Conservation (phyloP, 495 filamentous ascomycete species). For the Trichocladium uniseriatum region DNA sequence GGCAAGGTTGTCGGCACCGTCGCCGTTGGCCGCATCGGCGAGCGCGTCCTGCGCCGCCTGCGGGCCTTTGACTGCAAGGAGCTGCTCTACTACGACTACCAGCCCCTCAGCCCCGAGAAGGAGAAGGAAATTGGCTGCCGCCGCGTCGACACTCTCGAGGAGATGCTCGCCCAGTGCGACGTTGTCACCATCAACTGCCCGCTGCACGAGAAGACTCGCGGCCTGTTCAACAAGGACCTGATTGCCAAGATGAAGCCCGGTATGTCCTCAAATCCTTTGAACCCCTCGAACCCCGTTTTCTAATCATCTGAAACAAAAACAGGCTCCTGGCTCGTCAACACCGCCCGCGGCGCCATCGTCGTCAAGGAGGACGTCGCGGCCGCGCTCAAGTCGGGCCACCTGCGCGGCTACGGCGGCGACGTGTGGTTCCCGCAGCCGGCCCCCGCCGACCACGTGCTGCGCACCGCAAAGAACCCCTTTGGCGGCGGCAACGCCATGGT, state of each 20-base stretch:
- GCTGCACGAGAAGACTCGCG: conserved; percentile 91
- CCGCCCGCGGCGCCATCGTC: conserved; percentile 94
- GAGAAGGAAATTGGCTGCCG: conserved; percentile 97
- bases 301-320: conserved; percentile 25
- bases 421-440: conserved; percentile 81
- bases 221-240: conserved; percentile 98
- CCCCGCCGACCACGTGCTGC: conserved; percentile 87
- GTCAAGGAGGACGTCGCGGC: conserved; percentile 98
- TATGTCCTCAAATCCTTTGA: conserved; percentile 31
- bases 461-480: conserved; percentile 87
- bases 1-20: conserved; percentile 97
- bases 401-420: conserved; percentile 94
- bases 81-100: conserved; percentile 98
- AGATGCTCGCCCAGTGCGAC: conserved; percentile 92
- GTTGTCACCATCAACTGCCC: conserved; percentile 99
- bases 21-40: conserved; percentile 92
- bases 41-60: conserved; percentile 90
- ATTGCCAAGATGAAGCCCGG: conserved; percentile 98
- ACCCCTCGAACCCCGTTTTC: conserved; percentile 4
- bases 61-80: conserved; percentile 99
- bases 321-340: conserved; percentile 92
- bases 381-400: conserved; percentile 84
- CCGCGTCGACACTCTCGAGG: conserved; percentile 78
- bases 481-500: conserved; percentile 98
- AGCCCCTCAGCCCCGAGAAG: conserved; percentile 73